Conservation (phyloP, 805 yeast species). For the Monosporozyma yasuniensis region DNA sequence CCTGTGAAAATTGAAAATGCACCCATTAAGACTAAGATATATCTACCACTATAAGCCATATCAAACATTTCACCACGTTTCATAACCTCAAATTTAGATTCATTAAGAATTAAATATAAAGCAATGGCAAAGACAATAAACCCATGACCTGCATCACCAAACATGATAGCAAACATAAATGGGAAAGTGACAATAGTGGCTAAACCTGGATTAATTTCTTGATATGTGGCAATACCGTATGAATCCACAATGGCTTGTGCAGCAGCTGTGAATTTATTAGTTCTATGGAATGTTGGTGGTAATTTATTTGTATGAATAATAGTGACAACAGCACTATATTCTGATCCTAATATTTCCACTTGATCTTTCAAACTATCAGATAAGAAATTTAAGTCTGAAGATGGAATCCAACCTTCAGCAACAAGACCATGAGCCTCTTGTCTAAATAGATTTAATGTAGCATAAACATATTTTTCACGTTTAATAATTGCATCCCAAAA, state of each 20-base stretch:
- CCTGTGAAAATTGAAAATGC: constrained; percentile 93
- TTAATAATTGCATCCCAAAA: constrained; percentile 62
- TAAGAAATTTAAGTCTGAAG: constrained; percentile 59
- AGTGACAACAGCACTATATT: constrained; percentile 47
- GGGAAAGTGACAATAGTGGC: constrained; percentile 95
- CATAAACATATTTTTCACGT: constrained; percentile 77
- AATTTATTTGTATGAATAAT: constrained; percentile 66
- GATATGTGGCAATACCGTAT: constrained; percentile 86
- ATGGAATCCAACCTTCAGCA: constrained; percentile 97
- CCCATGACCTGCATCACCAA: constrained; percentile 98
- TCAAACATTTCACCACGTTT: constrained; percentile 89
- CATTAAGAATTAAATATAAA: constrained; percentile 59
- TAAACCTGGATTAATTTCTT: constrained; percentile 92
- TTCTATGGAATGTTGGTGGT: constrained; percentile 91
- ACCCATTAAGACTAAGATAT: constrained; percentile 88
- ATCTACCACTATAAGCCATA: constrained; percentile 92
- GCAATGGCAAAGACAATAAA: constrained; percentile 72
- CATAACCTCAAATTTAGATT: constrained; percentile 55
- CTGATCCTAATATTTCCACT: constrained; percentile 27
- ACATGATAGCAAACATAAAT: constrained; percentile 97
- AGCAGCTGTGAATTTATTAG: constrained; percentile 90
- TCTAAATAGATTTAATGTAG: constrained; percentile 66
- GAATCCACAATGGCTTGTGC: constrained; percentile 93
- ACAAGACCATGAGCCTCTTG: constrained; percentile 79
- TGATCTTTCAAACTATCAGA: constrained; percentile 53